These are phyloP conservation scores for Rhododendron henanense DNA, from an alignment of 148 eudicot genomes.

Conservation along the genomic window DNA sequence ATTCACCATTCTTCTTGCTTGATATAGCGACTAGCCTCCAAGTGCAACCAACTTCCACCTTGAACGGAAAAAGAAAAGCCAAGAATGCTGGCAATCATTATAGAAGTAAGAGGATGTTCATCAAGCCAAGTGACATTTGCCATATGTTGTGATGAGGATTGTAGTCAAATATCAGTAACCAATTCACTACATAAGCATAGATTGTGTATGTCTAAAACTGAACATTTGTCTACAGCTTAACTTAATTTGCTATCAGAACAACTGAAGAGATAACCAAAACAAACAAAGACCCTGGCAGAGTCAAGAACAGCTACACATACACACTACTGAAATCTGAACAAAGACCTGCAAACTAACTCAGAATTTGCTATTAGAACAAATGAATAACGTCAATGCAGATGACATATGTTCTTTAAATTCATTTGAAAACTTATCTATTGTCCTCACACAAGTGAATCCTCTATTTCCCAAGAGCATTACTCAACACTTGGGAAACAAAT, in stretches of 20 bases:
- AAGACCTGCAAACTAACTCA: background rate
- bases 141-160: background rate
- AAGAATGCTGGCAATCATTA: background rate
- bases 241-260: background rate
- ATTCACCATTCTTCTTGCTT: background rate
- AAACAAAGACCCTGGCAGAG: background rate
- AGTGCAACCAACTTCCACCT: background rate
- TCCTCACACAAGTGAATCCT: background rate
- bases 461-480: background rate
- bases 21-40: background rate
- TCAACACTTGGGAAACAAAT: background rate
- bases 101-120: background rate
- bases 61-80: background rate
- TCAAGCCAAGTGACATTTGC: background rate
- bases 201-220: background rate
- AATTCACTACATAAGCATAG: background rate
- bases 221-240: background rate
- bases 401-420: background rate
- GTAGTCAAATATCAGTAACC: background rate
- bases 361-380: background rate
- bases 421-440: background rate
- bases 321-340: background rate
- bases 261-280: background rate
- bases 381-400: background rate
- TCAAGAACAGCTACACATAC: background rate